Percentiles rank a stretch among this genome's conserved stretches.
Conservation (phyloP, 2,329 filamentous ascomycete genomes). For the Aspergillus tanneri region DNA sequence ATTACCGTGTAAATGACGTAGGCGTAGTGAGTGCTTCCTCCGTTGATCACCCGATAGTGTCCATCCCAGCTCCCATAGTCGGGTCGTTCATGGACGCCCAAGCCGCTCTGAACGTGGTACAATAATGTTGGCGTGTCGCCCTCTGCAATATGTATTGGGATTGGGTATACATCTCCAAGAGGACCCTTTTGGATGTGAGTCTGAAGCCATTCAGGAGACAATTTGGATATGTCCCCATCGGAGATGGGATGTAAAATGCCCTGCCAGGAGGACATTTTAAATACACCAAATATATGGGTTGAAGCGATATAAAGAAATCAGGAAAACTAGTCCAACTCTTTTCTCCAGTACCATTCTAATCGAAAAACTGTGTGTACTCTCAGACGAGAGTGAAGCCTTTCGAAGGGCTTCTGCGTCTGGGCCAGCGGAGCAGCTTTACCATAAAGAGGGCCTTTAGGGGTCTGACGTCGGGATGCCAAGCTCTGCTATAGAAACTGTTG, state of each 20-base stretch:
- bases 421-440: too few species aligned
- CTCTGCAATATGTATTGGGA: constrained; percentile 54
- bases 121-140: constrained; percentile 47
- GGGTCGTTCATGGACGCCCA: constrained; percentile 39
- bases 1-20: constrained; percentile 37
- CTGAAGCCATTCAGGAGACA: constrained; percentile 54
- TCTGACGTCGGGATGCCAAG: too few species aligned
- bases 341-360: constrained; percentile 57
- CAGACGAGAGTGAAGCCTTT: constrained; percentile 34
- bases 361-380: constrained; percentile 58
- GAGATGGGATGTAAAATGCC: constrained; percentile 46
- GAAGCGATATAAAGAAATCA: constrained; percentile 58
- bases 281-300: constrained; percentile 57
- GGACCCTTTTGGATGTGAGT: constrained; percentile 54
- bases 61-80: constrained; percentile 47
- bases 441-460: too few species aligned
- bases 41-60: constrained; percentile 30
- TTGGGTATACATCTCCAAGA: constrained; percentile 47
- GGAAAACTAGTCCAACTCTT: constrained; percentile 58
- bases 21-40: constrained; percentile 25
- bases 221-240: constrained; percentile 50
- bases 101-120: constrained; percentile 43
- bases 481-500: too few species aligned
- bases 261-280: constrained; percentile 55
- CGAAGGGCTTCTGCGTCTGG: background rate